Evolutionary conservation across 805 yeast species (phyloP).

Genomic region (Wickerhamiella azyma): DNA sequence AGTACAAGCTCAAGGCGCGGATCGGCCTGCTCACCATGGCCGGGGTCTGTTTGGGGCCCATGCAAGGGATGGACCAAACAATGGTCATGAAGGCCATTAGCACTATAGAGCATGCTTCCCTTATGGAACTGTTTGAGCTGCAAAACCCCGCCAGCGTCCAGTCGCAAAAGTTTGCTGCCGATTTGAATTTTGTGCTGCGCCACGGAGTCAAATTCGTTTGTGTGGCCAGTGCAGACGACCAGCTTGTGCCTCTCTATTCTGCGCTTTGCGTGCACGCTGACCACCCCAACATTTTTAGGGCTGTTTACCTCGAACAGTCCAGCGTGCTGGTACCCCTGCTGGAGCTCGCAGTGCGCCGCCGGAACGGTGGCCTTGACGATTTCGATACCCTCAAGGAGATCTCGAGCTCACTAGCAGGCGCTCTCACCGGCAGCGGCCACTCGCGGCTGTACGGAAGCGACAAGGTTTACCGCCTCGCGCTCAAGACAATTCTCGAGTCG

Average conservation of each 20-base stretch:
- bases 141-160: conserved; percentile 63
- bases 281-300: conserved; percentile 84
- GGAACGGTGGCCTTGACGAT: conserved; percentile 68
- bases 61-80: conserved; percentile 76
- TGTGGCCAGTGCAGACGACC: conserved; percentile 87
- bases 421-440: conserved; percentile 91
- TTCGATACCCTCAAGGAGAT: conserved; percentile 78
- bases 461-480: conserved; percentile 68
- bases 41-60: conserved; percentile 88
- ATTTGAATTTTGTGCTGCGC: conserved; percentile 48
- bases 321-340: conserved; percentile 63
- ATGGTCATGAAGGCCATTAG: conserved; percentile 78
- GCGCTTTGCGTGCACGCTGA: conserved; percentile 66
- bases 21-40: conserved; percentile 87
- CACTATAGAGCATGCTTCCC: conserved; percentile 75
- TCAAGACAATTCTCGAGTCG: conserved; percentile 64
- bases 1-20: conserved; percentile 38
- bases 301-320: conserved; percentile 83
- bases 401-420: conserved; percentile 69
- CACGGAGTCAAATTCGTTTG: conserved; percentile 66
- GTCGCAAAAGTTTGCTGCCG: conserved; percentile 54
- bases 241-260: conserved; percentile 82
- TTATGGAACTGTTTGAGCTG: conserved; percentile 76
- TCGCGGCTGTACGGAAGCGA: conserved; percentile 77
- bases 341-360: conserved; percentile 55